Evolutionary conservation across 78 protist genomes (phyloP), one percentile per base, ranked within the genome.

Genomic region (Cavenderia fasciculata): DNA sequence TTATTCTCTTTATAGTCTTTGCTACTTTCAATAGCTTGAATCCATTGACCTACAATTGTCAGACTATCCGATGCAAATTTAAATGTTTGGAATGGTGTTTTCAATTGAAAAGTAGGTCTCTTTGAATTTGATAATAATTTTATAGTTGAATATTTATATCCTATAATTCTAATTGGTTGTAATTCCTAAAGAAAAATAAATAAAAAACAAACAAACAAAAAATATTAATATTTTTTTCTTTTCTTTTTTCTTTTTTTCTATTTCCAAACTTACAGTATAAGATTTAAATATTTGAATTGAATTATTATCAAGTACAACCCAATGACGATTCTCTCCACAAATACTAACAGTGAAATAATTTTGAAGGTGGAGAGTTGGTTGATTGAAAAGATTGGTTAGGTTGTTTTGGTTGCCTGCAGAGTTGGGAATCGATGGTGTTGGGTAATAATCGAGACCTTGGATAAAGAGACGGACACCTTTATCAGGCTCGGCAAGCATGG

Each of bases 131-230:
- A 25, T 19, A 31, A 54, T 57, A 23, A 27, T 34, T 79, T 79
- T 1, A 65, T 18, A 21, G 54, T 40, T 11, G 59, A 36, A 41
- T 52, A 79, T 5, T 29, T 34, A 11, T 65, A 41, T 21, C 76
- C 74, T 65, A 79, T 18, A 5, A 79, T 54, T 41, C 88, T 23
- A 43, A 66, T 65, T 49, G 88, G 86, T 61, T 59, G 36, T 43
- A 43, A 36, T 33, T 61, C 73, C 11, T 65, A 52, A 21, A 21
- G 21, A 4, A 61, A 61, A 10, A 31, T 34, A 10, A 61, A 34
- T 16, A 61, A n/a, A n/a, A n/a, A n/a, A n/a, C n/a, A n/a, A n/a
- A n/a, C n/a, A n/a, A n/a, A n/a, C n/a, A n/a, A n/a, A n/a, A n/a
- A n/a, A n/a, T n/a, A n/a, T n/a, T n/a, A n/a, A n/a, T n/a, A n/a